phyloP scores from a whole-genome alignment of 2,329 filamentous ascomycete genomes.

The Pyricularia grisea region DNA sequence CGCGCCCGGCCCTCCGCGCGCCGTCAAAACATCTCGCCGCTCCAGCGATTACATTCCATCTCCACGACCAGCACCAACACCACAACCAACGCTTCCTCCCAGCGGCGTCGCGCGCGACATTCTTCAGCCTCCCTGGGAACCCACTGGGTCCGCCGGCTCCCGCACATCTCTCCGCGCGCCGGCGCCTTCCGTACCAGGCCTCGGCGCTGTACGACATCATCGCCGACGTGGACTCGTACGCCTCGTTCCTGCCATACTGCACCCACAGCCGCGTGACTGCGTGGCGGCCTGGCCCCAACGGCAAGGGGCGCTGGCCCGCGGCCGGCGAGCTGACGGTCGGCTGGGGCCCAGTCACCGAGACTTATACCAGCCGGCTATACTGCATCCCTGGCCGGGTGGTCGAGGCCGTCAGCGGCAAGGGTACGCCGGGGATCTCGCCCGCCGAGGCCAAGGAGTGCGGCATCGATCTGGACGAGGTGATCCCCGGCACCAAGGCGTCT shows the following conservation, averaged over 20 bases:
- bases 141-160: constrained; percentile 6
- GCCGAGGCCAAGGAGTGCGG: constrained; percentile 16
- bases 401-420: constrained; percentile 63
- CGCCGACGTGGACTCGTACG: constrained; percentile 79
- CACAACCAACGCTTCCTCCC: neutral
- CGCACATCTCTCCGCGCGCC: constrained; percentile 64
- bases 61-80: neutral
- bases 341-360: constrained; percentile 75
- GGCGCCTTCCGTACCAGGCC: constrained; percentile 67
- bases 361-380: constrained; percentile 69
- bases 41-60: neutral
- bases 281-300: constrained; percentile 40
- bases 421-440: constrained; percentile 33
- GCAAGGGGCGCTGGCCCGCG: constrained; percentile 49
- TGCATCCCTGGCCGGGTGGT: constrained; percentile 65
- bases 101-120: constrained; percentile 11
- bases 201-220: constrained; percentile 72
- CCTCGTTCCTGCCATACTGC: constrained; percentile 87
- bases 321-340: constrained; percentile 75
- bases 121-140: constrained; percentile 19
- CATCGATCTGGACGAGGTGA: constrained; percentile 11
- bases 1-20: neutral
- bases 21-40: neutral
- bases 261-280: constrained; percentile 65
- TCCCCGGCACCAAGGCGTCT: neutral